Evolutionary conservation across 768 basidiomycete species (phyloP).

Genomic region (Strobilomyces echinocephalus): DNA sequence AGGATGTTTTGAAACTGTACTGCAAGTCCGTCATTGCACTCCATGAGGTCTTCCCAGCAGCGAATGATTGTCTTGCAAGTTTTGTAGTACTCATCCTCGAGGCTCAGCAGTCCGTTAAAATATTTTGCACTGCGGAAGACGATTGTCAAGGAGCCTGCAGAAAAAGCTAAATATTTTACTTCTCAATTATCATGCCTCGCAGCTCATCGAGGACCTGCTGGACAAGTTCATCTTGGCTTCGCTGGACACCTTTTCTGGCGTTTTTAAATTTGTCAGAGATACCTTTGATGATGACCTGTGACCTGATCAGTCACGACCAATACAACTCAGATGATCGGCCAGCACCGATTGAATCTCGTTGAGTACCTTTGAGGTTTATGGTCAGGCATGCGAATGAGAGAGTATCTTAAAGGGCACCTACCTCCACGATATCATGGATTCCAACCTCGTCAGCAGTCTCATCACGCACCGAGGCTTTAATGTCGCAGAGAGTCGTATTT

Average conservation of each 20-base stretch:
- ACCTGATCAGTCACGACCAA: constrained; percentile 13
- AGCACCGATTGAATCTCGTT: constrained; percentile 45
- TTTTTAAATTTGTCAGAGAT: constrained; percentile 44
- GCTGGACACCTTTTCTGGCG: constrained; percentile 42
- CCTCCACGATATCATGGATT: constrained; percentile 40
- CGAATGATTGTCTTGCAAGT: constrained; percentile 38
- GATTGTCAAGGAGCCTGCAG: constrained; percentile 1
- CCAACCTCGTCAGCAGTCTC: constrained; percentile 7
- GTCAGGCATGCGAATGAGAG: background rate
- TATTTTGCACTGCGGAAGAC: constrained; percentile 38
- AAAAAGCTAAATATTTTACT: constrained; percentile 13
- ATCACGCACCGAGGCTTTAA: background rate
- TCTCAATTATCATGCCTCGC: constrained; percentile 35
- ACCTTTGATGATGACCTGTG: constrained; percentile 45
- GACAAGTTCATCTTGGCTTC: constrained; percentile 44
- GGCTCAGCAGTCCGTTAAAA: constrained; percentile 50
- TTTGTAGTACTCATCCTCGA: constrained; percentile 50
- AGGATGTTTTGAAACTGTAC: constrained; percentile 36
- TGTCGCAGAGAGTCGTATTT: background rate
- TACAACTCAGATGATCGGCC: background rate
- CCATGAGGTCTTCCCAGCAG: constrained; percentile 40
- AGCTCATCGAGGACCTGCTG: constrained; percentile 42
- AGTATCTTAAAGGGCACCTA: constrained; percentile 18
- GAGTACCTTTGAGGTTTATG: constrained; percentile 36
- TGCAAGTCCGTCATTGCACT: constrained; percentile 35